Conservation (phyloP, 2,329 filamentous ascomycete species). For the Tolypocladium cylindrosporum region DNA sequence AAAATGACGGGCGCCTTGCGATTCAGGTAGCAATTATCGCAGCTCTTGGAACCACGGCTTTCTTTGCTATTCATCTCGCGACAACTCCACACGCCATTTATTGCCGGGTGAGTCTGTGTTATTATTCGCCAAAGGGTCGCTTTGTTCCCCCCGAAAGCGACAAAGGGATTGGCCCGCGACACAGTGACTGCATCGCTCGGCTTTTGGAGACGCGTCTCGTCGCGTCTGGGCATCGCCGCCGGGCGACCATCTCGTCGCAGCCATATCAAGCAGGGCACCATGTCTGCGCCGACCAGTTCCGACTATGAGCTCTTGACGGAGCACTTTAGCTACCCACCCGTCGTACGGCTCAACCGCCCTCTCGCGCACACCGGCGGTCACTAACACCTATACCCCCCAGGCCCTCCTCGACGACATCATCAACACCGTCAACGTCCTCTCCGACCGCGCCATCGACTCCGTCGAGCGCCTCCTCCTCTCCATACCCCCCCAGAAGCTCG, state of each 20-base stretch:
- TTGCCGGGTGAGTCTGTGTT: neutral
- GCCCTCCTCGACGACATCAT: constrained; percentile 96
- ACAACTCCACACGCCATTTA: no score
- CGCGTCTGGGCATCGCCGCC: constrained; percentile 6
- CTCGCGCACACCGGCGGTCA: neutral
- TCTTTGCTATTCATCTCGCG: neutral
- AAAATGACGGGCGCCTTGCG: neutral
- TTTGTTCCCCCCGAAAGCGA: neutral
- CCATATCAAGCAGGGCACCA: constrained; percentile 6
- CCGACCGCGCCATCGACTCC: constrained; percentile 80
- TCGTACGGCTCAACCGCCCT: constrained; percentile 47
- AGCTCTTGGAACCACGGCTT: neutral
- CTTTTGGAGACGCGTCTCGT: constrained; percentile 6
- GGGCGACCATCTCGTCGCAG: constrained; percentile 1
- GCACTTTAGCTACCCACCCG: constrained; percentile 88
- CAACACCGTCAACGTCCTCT: constrained; percentile 88
- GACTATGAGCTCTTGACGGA: constrained; percentile 74
- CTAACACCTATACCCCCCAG: constrained; percentile 30
- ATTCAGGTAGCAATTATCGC: neutral
- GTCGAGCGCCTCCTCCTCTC: constrained; percentile 74
- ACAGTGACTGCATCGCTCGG: neutral
- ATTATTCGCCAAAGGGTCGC: neutral
- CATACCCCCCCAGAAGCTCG: constrained; percentile 64
- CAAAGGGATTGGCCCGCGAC: neutral
- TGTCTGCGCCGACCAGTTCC: constrained; percentile 26